These are phyloP conservation scores for Parmelia sp. DNA, from an alignment of 495 filamentous ascomycete genomes.

Conservation along the genomic window DNA sequence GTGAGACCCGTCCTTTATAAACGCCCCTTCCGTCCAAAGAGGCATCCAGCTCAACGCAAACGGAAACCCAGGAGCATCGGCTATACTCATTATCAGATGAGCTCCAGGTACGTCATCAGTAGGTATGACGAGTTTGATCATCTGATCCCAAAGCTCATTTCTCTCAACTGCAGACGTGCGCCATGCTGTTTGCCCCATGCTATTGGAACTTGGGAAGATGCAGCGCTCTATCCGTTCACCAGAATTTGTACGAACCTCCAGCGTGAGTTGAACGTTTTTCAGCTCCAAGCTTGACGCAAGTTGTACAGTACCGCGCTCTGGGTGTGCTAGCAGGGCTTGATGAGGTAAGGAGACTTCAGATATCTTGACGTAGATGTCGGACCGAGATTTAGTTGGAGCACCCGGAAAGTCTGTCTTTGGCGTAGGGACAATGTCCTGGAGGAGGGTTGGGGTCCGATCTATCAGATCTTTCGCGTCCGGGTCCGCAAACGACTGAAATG, in stretches of 20 bases:
- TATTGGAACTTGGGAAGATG: slow-evolving; percentile 81
- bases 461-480: slow-evolving; percentile 74
- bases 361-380: slow-evolving; percentile 90
- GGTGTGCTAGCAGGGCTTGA: slow-evolving; percentile 74
- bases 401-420: slow-evolving; percentile 92
- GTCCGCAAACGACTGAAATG: slow-evolving; percentile 65
- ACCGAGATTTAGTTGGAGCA: slow-evolving; percentile 76
- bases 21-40: slow-evolving; percentile 86
- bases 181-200: slow-evolving; percentile 70
- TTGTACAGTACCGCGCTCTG: slow-evolving; percentile 65
- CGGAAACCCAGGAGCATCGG: slow-evolving; percentile 74
- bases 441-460: slow-evolving; percentile 76
- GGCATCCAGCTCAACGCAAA: slow-evolving; percentile 92
- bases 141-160: slow-evolving; percentile 78
- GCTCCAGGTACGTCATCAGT: slow-evolving; percentile 73
- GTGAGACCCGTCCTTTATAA: slow-evolving; percentile 81
- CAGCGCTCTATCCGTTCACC: slow-evolving; percentile 80
- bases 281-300: slow-evolving; percentile 56
- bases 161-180: slow-evolving; percentile 73
- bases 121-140: slow-evolving; percentile 72
- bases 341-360: slow-evolving; percentile 65
- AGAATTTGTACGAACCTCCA: slow-evolving; percentile 72
- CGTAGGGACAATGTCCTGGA: slow-evolving; percentile 73
- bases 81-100: slow-evolving; percentile 84
- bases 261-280: slow-evolving; percentile 74